Conservation (phyloP, 208 protist species). For the Endotrypanum monterogeii region DNA sequence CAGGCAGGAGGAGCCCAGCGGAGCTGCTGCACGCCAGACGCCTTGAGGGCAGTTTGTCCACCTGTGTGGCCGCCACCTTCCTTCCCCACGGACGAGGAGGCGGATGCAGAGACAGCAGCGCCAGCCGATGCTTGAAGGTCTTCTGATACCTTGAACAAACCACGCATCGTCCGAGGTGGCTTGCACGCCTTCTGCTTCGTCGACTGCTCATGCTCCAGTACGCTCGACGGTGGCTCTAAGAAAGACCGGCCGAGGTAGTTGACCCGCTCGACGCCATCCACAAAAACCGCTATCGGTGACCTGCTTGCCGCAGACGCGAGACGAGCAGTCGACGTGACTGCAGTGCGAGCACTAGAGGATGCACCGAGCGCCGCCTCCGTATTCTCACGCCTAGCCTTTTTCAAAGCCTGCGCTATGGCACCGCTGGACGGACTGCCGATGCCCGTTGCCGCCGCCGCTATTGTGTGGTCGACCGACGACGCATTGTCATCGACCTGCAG, state of each 20-base stretch:
- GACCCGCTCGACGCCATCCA: slow-evolving; percentile 44
- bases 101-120: neutral
- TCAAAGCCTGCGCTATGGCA: slow-evolving; percentile 9
- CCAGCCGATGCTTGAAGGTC: neutral
- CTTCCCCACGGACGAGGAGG: slow-evolving; percentile 3
- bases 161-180: slow-evolving; percentile 52
- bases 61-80: neutral
- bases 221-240: slow-evolving; percentile 55
- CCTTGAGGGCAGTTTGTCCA: neutral
- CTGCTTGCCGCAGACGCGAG: slow-evolving; percentile 6
- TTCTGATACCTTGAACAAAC: slow-evolving; percentile 36
- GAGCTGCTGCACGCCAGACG: slow-evolving; percentile 83
- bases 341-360: slow-evolving; percentile 1
- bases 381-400: slow-evolving; percentile 24
- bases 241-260: slow-evolving; percentile 84
- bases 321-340: slow-evolving; percentile 8
- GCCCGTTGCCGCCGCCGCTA: neutral
- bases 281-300: slow-evolving; percentile 33
- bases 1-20: slow-evolving; percentile 90
- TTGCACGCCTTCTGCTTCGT: slow-evolving; percentile 30
- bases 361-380: slow-evolving; percentile 12
- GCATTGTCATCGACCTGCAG: neutral
- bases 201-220: slow-evolving; percentile 39
- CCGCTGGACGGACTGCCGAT: neutral
- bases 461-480: neutral